Evolutionary conservation across 768 basidiomycete species (phyloP), one percentile per base, ranked within the genome.

Genomic region (Boletus subcaerulescens): DNA sequence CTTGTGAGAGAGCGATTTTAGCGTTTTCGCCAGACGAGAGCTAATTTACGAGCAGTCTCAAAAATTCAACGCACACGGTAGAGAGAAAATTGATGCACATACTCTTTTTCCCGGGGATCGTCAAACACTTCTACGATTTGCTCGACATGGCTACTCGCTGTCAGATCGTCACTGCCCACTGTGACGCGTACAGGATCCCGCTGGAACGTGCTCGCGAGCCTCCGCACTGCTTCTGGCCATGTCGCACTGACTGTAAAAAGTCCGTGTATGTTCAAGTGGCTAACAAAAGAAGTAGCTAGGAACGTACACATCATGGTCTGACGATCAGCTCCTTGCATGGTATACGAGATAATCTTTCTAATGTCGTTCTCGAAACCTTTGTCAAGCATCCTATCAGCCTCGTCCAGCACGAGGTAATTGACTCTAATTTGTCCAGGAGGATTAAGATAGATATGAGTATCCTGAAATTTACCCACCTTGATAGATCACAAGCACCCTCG

Each of bases 341-440:
- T 84, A 52, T 79, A 76, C 9, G 81, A 85, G 57, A 98, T 94
- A 65, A 99, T 98, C 56, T 78, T 83, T 49, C 93, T 79, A 56
- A 98, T 97, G 68, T 98, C 97, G 64, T 98, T 97, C 70, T 99
- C 97, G 68, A 99, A 99, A 0, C 96, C 97, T 71, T 89, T 93
- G 70, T 98, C 97, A 47, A 99, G 78, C 96, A 98, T 98, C 48
- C 96, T 81, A 74, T 98, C 96, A 7, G 97, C 97, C 75, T 99
- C 97, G 67, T 99, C 97, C 57, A 99, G 76, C 11, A 98, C 96
- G 20, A 98, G 77, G 73, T 95, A 99, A 41, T 84, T 77, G 14
- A 98, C 93, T 29, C 90, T 93, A 58, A 24, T 38, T 26, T 20
- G 15, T 17, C 12, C 35, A 32, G 15, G 29, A 7, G 38, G n/a